A percentile compares a stretch with the other conserved stretches of the same genome.
Conservation (phyloP, 2,329 filamentous ascomycete species). For the Penicillium oxalicum region DNA sequence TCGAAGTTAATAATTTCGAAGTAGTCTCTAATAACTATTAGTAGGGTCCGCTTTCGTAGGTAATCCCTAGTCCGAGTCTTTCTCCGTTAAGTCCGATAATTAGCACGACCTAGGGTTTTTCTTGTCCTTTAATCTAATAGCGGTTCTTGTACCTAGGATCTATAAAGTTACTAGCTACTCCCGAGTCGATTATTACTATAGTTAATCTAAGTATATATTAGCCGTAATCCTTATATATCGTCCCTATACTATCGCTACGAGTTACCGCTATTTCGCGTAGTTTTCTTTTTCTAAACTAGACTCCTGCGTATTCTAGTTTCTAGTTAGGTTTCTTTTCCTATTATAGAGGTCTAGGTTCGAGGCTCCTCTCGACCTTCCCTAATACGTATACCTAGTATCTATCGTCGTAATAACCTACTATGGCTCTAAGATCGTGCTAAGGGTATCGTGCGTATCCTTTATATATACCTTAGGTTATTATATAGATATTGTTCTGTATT, state of each 20-base stretch:
- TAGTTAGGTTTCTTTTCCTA: too few species aligned
- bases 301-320: neutral
- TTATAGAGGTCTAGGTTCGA: neutral
- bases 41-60: neutral
- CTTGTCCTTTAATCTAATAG: neutral
- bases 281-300: neutral
- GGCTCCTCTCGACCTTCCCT: neutral
- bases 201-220: neutral
- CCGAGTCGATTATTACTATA: neutral
- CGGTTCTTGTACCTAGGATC: neutral
- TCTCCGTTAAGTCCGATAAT: neutral
- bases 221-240: too few species aligned
- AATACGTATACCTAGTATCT: neutral
- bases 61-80: neutral
- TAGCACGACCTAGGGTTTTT: neutral
- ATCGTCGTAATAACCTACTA: neutral
- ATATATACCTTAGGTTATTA: neutral
- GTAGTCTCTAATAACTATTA: neutral
- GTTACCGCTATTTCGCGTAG: too few species aligned
- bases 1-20: neutral
- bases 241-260: too few species aligned
- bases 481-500: too few species aligned
- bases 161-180: neutral
- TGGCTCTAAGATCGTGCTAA: neutral
- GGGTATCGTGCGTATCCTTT: neutral